A percentile compares a stretch with the other conserved stretches of the same genome.
These are phyloP conservation scores for Reticulascus tulasneorum DNA, from an alignment of 2,329 filamentous ascomycete species.

Conservation along the genomic window DNA sequence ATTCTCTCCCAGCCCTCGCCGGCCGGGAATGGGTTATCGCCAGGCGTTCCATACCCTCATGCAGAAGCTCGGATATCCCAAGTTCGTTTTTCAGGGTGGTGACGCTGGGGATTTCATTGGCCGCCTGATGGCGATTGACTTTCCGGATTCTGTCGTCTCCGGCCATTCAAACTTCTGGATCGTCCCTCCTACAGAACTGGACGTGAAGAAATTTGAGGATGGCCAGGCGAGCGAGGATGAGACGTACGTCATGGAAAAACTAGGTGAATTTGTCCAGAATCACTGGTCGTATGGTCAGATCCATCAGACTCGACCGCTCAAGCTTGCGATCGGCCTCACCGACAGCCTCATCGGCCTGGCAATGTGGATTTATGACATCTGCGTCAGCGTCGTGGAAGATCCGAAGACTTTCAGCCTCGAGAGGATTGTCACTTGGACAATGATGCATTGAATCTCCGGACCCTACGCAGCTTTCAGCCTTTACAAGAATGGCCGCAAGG, in stretches of 20 bases:
- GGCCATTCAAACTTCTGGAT: slow-evolving; percentile 12
- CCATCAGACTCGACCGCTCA: slow-evolving; percentile 3
- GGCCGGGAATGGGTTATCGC: slow-evolving; percentile 24
- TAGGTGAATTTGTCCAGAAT: background rate
- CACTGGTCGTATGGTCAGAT: slow-evolving; percentile 1
- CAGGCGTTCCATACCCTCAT: slow-evolving; percentile 33
- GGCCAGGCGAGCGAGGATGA: slow-evolving; percentile 4
- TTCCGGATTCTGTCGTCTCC: slow-evolving; percentile 2
- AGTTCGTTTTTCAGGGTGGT: slow-evolving; percentile 27
- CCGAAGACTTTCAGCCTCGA: slow-evolving; percentile 8
- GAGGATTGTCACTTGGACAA: slow-evolving; percentile 18
- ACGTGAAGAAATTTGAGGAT: background rate
- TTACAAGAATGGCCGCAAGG: slow-evolving; percentile 10
- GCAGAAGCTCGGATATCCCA: slow-evolving; percentile 31
- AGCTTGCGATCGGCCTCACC: slow-evolving; percentile 14
- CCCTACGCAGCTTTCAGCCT: slow-evolving; percentile 4
- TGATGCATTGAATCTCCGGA: slow-evolving; percentile 11
- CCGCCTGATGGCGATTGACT: slow-evolving; percentile 10
- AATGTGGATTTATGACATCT: slow-evolving; percentile 6
- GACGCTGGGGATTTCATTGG: slow-evolving; percentile 22
- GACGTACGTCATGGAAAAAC: background rate
- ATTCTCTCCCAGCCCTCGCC: slow-evolving; percentile 30
- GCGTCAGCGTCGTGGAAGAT: slow-evolving; percentile 21
- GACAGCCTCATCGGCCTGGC: slow-evolving; percentile 26
- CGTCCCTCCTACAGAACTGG: slow-evolving; percentile 2